phyloP scores from a whole-genome alignment of 495 filamentous ascomycete genomes.

The Ascodesmis nigricans region DNA sequence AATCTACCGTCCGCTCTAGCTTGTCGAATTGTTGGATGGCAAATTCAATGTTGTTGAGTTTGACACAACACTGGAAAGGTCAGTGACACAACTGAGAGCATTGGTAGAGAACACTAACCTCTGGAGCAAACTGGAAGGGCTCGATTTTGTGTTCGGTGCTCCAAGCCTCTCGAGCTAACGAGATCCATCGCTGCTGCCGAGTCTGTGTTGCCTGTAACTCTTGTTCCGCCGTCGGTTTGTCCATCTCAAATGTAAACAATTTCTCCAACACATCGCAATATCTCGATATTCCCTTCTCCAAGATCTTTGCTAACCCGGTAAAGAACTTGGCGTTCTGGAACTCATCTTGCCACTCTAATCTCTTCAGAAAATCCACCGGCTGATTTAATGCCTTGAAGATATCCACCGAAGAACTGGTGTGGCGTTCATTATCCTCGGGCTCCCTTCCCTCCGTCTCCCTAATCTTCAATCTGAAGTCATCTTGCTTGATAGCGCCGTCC shows the following conservation, averaged over 20 bases:
- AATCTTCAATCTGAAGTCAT: slow-evolving; percentile 39
- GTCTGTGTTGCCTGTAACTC: slow-evolving; percentile 53
- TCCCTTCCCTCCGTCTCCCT: slow-evolving; percentile 14
- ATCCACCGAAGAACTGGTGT: slow-evolving; percentile 83
- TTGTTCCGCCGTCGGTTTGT: slow-evolving; percentile 69
- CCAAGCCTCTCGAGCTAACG: slow-evolving; percentile 90
- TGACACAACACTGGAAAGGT: slow-evolving; percentile 58
- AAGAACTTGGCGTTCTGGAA: slow-evolving; percentile 89
- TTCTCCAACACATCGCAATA: slow-evolving; percentile 87
- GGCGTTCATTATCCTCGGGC: slow-evolving; percentile 59
- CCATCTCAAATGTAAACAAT: slow-evolving; percentile 80
- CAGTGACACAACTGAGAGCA: no score
- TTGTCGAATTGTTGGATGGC: slow-evolving; percentile 75
- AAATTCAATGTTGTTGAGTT: slow-evolving; percentile 94
- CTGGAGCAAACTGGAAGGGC: slow-evolving; percentile 89
- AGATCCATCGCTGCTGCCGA: slow-evolving; percentile 73
- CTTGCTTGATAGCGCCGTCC: slow-evolving; percentile 72
- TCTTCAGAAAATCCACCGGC: slow-evolving; percentile 60
- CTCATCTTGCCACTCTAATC: slow-evolving; percentile 81
- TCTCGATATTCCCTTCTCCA: slow-evolving; percentile 57
- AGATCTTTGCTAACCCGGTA: slow-evolving; percentile 78
- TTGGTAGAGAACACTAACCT: slow-evolving; percentile 34
- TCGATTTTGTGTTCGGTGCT: slow-evolving; percentile 82
- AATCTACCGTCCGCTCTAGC: slow-evolving; percentile 70
- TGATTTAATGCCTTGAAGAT: slow-evolving; percentile 87